Evolutionary conservation across 306 rosid species (phyloP), one percentile per base, ranked within the genome.

Genomic region (Vigna radiata): DNA sequence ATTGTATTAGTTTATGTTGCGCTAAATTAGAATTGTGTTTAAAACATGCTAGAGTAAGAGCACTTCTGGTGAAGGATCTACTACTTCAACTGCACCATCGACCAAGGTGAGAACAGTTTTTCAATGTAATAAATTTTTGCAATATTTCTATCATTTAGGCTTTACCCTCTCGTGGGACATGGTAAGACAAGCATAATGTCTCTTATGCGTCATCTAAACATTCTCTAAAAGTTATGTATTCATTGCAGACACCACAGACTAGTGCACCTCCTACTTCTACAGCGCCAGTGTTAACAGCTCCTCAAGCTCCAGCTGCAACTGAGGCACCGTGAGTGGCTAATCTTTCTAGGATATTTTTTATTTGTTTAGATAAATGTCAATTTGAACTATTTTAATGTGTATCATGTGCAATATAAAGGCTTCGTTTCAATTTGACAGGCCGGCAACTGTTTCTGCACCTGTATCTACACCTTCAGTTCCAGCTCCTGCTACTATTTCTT

Each of bases 41-140:
- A 31, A 81, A 81, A 69, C 66, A 54, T 77, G 79, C 56, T 56
- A 93, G 96, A 88, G 76, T 77, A 93, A 89, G 87, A 85, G 75
- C 78, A 59, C 89, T 39, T 19, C 96, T 27, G 85, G 87, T 63
- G 91, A 87, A 54, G 91, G 88, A 78, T 89, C 97, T 60, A 81
- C 91, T 56, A 49, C 90, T 41, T 73, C 89, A 50, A 79, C 84
- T 76, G 85, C 87, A 4, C 83, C 89, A 79, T 72, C 82, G 10
- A 46, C 84, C 2, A 84, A 84, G 91, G 98, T 89, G 82, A 76
- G 88, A 33, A 7, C 37, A 69, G 19, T 78, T 29, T 50, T 62
- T 11, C 13, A 11, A 16, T 72, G 68, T 33, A 59, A 25, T 70
- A 39, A 68, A 33, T 72, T 59, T 59, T 75, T 31, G 29, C 33